A percentile compares a stretch with the other conserved stretches of the same genome.
Evolutionary conservation across 371 early-diverging fungal species (phyloP).

Genomic region (Zopfochytrium polystomum): DNA sequence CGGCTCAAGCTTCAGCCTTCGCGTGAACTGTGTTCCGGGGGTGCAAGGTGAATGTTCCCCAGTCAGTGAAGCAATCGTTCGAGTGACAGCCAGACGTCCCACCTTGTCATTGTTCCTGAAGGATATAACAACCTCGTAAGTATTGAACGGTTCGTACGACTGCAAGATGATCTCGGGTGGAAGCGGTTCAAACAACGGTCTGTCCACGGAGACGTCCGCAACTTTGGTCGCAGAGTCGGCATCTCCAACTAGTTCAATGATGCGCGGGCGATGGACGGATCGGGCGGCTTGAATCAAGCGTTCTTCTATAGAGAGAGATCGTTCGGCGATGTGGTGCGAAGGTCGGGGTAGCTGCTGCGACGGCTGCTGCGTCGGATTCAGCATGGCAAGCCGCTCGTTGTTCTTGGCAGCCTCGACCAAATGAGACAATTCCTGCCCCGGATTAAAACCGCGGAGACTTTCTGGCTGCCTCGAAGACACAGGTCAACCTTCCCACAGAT

Average conservation of each 20-base stretch:
- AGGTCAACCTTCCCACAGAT: too few species aligned
- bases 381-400: too few species aligned
- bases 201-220: slow-evolving; percentile 43
- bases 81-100: not conserved
- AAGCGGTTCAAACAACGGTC: slow-evolving; percentile 48
- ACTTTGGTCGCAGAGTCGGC: slow-evolving; percentile 22
- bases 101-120: slow-evolving; percentile 58
- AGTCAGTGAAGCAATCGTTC: not conserved
- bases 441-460: too few species aligned
- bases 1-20: slow-evolving; percentile 44
- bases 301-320: slow-evolving; percentile 31
- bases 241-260: slow-evolving; percentile 41
- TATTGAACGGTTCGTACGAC: slow-evolving; percentile 43
- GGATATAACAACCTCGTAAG: slow-evolving; percentile 46
- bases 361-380: too few species aligned
- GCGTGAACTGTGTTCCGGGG: slow-evolving; percentile 36
- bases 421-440: too few species aligned
- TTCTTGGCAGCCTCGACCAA: too few species aligned
- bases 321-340: slow-evolving; percentile 39
- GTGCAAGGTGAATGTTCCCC: not conserved
- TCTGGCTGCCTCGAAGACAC: too few species aligned
- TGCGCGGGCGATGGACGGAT: slow-evolving; percentile 7
- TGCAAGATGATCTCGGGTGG: slow-evolving; percentile 49
- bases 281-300: slow-evolving; percentile 16
- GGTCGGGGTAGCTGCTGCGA: slow-evolving; percentile 54